Evolutionary conservation across 306 rosid genomes (phyloP).

Genomic region (Citrullus colocynthis): DNA sequence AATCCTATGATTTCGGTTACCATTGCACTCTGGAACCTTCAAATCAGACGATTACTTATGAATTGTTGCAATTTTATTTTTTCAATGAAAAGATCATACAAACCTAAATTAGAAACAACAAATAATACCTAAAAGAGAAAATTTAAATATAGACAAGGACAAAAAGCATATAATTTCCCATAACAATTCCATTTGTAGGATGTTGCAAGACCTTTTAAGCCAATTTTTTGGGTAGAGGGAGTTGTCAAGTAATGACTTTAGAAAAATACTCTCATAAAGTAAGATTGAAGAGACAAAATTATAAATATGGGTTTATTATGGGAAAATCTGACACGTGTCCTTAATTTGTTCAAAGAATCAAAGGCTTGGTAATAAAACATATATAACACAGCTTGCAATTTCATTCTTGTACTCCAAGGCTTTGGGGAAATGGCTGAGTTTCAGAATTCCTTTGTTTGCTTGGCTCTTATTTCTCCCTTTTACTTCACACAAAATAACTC

Average conservation of each 20-base stretch:
- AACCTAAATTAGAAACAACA: background rate
- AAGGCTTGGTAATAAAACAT: background rate
- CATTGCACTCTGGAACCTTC: no score
- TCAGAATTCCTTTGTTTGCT: background rate
- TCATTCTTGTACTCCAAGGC: conserved; percentile 25
- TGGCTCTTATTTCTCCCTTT: conserved; percentile 16
- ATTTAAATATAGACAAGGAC: background rate
- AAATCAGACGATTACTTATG: no score
- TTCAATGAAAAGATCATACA: background rate
- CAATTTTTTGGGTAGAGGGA: background rate
- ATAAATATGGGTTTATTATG: background rate
- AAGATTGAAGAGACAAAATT: background rate
- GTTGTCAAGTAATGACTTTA: background rate
- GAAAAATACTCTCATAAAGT: background rate
- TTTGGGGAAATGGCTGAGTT: conserved; percentile 4
- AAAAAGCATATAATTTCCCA: background rate
- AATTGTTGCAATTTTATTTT: no score
- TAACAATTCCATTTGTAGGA: background rate
- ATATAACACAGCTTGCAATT: background rate
- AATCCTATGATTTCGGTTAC: no score
- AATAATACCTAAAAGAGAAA: background rate
- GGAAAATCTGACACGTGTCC: background rate
- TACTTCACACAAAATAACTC: conserved; percentile 13
- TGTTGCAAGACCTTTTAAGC: background rate
- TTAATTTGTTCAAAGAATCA: background rate